Evolutionary conservation across 345 rosid genomes (phyloP).

Genomic region (Rhizophora mangle): DNA sequence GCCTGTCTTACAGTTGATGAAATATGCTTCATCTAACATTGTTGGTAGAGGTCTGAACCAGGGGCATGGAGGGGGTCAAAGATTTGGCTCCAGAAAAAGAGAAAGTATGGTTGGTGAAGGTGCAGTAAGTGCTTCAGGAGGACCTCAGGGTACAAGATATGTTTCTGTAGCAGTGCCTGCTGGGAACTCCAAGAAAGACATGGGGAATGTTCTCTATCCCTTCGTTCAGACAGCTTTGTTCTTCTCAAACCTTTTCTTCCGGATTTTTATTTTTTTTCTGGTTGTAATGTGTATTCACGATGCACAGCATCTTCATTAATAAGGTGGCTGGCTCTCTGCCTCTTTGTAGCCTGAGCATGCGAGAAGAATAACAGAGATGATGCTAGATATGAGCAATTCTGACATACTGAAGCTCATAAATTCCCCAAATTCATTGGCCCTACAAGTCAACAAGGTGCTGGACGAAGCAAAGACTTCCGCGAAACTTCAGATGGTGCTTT

Average conservation of each 20-base stretch:
- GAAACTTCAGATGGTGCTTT: not conserved
- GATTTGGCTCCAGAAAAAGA: slow-evolving; percentile 9
- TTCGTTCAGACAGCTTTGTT: slow-evolving; percentile 21
- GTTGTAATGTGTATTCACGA: no score
- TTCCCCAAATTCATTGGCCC: no score
- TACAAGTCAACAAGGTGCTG: slow-evolving; percentile 19
- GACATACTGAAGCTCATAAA: no score
- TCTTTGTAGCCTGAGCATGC: slow-evolving; percentile 23
- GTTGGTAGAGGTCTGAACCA: slow-evolving; percentile 6
- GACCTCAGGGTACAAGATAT: not conserved
- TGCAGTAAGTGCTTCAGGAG: not conserved
- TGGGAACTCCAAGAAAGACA: slow-evolving; percentile 5
- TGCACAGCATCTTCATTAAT: not conserved
- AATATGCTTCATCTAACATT: slow-evolving; percentile 10
- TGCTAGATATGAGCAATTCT: slow-evolving; percentile 11
- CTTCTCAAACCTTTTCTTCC: not conserved
- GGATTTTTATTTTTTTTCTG: not conserved
- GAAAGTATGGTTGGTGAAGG: not conserved
- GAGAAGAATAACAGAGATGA: slow-evolving; percentile 16
- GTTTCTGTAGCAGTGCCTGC: slow-evolving; percentile 7
- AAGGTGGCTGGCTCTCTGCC: not conserved
- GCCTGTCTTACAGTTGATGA: slow-evolving; percentile 14
- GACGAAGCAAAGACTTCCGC: slow-evolving; percentile 21
- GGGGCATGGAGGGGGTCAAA: slow-evolving; percentile 3
- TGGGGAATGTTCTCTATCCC: slow-evolving; percentile 12